Evolutionary conservation across 2,329 filamentous ascomycete genomes (phyloP).

Genomic region (Hypocrella siamensis): DNA sequence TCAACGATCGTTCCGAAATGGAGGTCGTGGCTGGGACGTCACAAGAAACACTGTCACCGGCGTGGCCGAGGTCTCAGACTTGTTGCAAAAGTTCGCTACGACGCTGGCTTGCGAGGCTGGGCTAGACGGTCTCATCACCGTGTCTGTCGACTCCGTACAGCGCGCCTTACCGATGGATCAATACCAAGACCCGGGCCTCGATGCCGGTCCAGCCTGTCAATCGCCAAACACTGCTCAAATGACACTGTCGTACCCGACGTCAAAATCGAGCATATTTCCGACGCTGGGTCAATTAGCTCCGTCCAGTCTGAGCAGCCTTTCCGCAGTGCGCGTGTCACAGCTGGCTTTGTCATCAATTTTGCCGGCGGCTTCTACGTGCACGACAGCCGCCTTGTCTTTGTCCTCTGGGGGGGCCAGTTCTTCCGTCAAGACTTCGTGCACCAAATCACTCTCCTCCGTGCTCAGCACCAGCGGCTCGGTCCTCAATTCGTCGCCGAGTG

Average conservation of each 20-base stretch:
- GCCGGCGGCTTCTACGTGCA: too few relatives aligned
- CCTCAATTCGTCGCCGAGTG: too few relatives aligned
- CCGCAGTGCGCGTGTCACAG: too few relatives aligned
- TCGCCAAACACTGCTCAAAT: neutral
- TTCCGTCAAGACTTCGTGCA: too few relatives aligned
- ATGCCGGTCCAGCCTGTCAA: neutral
- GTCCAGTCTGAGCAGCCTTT: neutral
- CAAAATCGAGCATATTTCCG: neutral
- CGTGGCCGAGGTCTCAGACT: constrained; percentile 3
- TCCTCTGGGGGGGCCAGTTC: too few relatives aligned
- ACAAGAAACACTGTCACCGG: neutral
- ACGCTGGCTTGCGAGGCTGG: constrained; percentile 14
- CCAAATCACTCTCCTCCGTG: too few relatives aligned
- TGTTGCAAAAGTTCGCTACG: constrained; percentile 10
- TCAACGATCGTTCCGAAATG: neutral
- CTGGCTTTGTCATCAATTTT: too few relatives aligned
- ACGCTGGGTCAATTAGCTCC: neutral
- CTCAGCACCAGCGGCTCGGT: too few relatives aligned
- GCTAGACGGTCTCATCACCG: constrained; percentile 15
- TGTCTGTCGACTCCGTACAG: constrained; percentile 11
- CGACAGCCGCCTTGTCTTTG: too few relatives aligned
- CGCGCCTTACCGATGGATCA: neutral
- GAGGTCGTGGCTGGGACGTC: constrained; percentile 4
- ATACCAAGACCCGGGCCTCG: neutral
- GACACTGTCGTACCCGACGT: neutral